Evolutionary conservation across 2,329 filamentous ascomycete genomes (phyloP), one percentile per base, ranked within the genome.

Genomic region (Moelleriella libera): DNA sequence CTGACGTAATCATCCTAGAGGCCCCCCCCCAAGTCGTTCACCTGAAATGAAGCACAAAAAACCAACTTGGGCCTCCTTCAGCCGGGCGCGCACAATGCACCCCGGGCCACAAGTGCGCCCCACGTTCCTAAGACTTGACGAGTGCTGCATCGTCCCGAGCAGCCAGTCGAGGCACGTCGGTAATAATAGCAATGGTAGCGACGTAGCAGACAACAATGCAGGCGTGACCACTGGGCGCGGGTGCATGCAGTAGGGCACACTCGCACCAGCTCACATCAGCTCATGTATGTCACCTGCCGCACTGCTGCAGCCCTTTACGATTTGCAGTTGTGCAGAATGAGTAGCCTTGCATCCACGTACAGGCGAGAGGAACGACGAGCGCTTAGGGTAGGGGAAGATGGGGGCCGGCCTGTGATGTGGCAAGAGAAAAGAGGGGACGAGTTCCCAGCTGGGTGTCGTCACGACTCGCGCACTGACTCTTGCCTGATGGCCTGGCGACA

Each of bases 381-480:
- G 21, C 21, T 21, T 21, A 21, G 21, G 21, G 21, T 21, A 21
- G 21, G 21, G 21, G 21, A 42, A 42, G n/a, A 14, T 10, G 40
- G 40, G 40, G 40, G 40, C 2, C 9, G 40, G 14, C 9, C 34
- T 39, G 9, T 39, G 34, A 8, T 39, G 28, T 43, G 39, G 4
- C 12, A 10, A 29, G n/a, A 14, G 30, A 21, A 43, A 30, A 41
- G 21, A 44, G 31, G 37, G 45, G 32, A 14, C 11, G 4, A 11
- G 40, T 7, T 8, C 30, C 30, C 14, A 31, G 30, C 14, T 10
- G n/a, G 30, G 40, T 47, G 45, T 43, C 40, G 45, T 47, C 40
- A 47, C 45, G 45, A 47, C 45, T 47, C 44, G 44, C 11, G 44
- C 31, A 39, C 32, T 37, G 32, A 34, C 11, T n/a, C 9, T 41